These are phyloP conservation scores for Sphaerulina musiva DNA, from an alignment of 2,329 filamentous ascomycete genomes.

Conservation along the genomic window DNA sequence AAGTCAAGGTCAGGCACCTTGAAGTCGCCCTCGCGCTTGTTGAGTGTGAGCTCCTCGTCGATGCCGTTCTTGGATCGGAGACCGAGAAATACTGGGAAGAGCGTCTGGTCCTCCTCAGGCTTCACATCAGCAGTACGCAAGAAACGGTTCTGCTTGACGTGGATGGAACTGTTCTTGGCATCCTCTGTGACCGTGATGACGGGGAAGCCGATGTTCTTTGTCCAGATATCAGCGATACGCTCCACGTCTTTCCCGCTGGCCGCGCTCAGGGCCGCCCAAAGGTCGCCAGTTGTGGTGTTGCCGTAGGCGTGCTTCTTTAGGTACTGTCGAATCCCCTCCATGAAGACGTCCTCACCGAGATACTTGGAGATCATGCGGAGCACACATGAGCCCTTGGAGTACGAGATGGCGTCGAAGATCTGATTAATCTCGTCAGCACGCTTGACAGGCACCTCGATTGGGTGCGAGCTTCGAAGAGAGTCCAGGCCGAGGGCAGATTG, in stretches of 20 bases:
- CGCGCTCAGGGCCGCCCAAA: constrained; percentile 81
- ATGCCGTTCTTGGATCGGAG: constrained; percentile 78
- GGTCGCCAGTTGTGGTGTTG: constrained; percentile 83
- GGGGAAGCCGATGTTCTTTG: constrained; percentile 89
- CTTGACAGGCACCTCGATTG: constrained; percentile 94
- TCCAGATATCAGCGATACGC: constrained; percentile 92
- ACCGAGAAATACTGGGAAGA: constrained; percentile 86
- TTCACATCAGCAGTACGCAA: constrained; percentile 86
- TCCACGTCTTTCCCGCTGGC: constrained; percentile 88
- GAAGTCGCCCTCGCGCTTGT: constrained; percentile 67
- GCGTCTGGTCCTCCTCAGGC: constrained; percentile 79
- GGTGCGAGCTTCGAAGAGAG: constrained; percentile 87
- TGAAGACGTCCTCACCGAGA: constrained; percentile 83
- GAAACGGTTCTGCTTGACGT: constrained; percentile 92
- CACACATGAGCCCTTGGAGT: constrained; percentile 93
- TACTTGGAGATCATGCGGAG: constrained; percentile 96
- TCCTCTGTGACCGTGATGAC: constrained; percentile 81
- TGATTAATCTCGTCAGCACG: constrained; percentile 94
- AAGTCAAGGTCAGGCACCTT: constrained; percentile 75
- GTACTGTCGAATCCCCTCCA: constrained; percentile 84
- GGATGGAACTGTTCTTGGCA: constrained; percentile 63
- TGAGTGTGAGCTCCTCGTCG: constrained; percentile 67
- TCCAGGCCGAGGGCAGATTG: constrained; percentile 83
- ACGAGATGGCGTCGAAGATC: constrained; percentile 96
- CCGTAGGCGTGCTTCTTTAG: constrained; percentile 95